Conservation (phyloP, 345 rosid genomes). For the Eucalyptus curtisii region DNA sequence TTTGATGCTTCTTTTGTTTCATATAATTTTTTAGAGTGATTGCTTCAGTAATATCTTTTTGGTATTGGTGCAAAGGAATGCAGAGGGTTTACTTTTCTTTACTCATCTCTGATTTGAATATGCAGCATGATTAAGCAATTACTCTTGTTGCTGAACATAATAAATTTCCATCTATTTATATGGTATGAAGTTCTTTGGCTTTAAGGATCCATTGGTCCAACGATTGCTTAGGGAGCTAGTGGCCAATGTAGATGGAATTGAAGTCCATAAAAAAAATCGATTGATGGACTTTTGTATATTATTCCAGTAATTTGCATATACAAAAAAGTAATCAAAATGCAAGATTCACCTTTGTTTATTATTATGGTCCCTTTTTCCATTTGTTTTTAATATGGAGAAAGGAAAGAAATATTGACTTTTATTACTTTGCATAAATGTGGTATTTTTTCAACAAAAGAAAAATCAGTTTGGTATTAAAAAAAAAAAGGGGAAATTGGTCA, state of each 20-base stretch:
- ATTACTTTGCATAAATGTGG: too few relatives aligned
- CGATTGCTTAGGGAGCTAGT: slow-evolving; percentile 78
- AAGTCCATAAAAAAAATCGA: too few relatives aligned
- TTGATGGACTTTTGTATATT: too few relatives aligned
- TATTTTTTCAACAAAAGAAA: too few relatives aligned
- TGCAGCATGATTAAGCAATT: not conserved
- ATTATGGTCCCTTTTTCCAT: too few relatives aligned
- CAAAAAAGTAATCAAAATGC: too few relatives aligned
- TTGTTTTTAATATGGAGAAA: too few relatives aligned
- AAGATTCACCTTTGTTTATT: too few relatives aligned
- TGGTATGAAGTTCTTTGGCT: slow-evolving; percentile 74
- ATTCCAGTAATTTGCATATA: too few relatives aligned
- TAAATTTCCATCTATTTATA: not conserved
- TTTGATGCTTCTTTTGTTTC: not conserved
- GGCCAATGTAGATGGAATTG: slow-evolving; percentile 37
- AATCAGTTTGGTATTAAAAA: too few relatives aligned
- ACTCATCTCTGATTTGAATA: not conserved
- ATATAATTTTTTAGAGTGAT: not conserved
- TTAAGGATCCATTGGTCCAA: slow-evolving; percentile 65
- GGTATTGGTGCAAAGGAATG: not conserved
- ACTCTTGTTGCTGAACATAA: not conserved
- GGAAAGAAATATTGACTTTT: too few relatives aligned
- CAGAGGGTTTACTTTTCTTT: not conserved
- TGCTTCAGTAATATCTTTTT: not conserved
- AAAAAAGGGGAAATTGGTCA: too few relatives aligned